phyloP scores from a whole-genome alignment of 768 basidiomycete species.

The Amanita muscaria region DNA sequence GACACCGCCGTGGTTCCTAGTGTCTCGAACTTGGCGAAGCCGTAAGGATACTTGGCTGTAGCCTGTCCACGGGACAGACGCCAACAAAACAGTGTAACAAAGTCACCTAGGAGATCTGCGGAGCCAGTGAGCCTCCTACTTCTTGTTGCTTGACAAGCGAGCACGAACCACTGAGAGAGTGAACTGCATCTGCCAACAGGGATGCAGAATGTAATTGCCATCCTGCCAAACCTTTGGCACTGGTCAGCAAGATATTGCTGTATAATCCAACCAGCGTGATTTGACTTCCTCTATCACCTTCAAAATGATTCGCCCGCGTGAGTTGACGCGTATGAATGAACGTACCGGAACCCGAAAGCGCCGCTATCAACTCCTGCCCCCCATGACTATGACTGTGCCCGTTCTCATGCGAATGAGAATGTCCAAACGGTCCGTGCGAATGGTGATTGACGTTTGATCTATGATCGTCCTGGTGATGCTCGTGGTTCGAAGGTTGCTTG shows the following conservation, averaged over 20 bases:
- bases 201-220: slow-evolving; percentile 87
- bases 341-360: slow-evolving; percentile 58
- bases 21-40: slow-evolving; percentile 92
- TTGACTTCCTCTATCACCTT: slow-evolving; percentile 73
- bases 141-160: background rate
- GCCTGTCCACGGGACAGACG: slow-evolving; percentile 77
- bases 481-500: slow-evolving; percentile 1
- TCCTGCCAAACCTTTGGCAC: slow-evolving; percentile 80
- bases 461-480: slow-evolving; percentile 20
- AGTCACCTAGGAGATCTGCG: slow-evolving; percentile 78
- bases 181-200: slow-evolving; percentile 88
- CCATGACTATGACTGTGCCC: slow-evolving; percentile 52
- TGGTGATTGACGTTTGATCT: slow-evolving; percentile 39
- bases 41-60: slow-evolving; percentile 73
- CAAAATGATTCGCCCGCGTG: background rate
- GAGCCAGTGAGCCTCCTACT: slow-evolving; percentile 9
- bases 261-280: slow-evolving; percentile 82
- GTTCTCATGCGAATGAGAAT: slow-evolving; percentile 52
- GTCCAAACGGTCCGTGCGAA: slow-evolving; percentile 54
- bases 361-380: slow-evolving; percentile 60
- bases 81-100: slow-evolving; percentile 88
- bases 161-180: slow-evolving; percentile 73
- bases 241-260: slow-evolving; percentile 75
- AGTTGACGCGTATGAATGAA: slow-evolving; percentile 4
- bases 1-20: slow-evolving; percentile 89